Base-by-base conservation (phyloP, 192 early-diverging fungal species). In the Coemansia sp. region DNA sequence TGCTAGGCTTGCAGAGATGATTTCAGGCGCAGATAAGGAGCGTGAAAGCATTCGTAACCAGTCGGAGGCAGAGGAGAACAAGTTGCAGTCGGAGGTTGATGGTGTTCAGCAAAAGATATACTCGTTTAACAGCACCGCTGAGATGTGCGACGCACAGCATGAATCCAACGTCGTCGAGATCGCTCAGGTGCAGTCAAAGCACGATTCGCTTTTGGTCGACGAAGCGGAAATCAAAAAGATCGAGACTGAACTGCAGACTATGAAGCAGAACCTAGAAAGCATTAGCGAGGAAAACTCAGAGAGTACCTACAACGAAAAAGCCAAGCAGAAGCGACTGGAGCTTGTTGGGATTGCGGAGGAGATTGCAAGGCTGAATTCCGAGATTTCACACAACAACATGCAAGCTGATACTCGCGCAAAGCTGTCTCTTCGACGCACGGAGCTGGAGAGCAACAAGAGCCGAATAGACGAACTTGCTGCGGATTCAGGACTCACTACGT, bases 321-420 rank as follows among this genome's bases (percentile, higher is more conserved):
- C 63, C 20, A 74, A 72, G 79, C 60, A 74, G 53, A 73, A 70
- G 64, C 70, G 75, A 4, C 21, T 67, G 21, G 69, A 87, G 65
- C 52, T 89, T 8, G 63, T 63, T 16, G 67, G 68, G 10, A 37
- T 74, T n/a, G 88, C 88, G n/a, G 72, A 72, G 1, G 58, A 74
- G 26, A 59, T 85, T 16, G 65, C 51, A 13, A 51, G 55, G 16
- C 59, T 88, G 4, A 80, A 77, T 45, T 60, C 85, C 0, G 89
- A 93, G 76, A 87, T 91, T 6, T 40, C 76, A 59, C 23, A 68
- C 53, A 79, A 89, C 58, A 92, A 82, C 68, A 66, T 68, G 67
- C 86, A 89, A 58, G 82, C 80, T 0, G 88, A 91, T 34, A 84
- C 82, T 0, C 79, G 88, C 0, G 90, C 91, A 8, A 78, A 81